Percentiles rank a stretch among this genome's conserved stretches.
Evolutionary conservation across 73 alveolate species (phyloP).

Genomic region (Symbiodinium pilosum): DNA sequence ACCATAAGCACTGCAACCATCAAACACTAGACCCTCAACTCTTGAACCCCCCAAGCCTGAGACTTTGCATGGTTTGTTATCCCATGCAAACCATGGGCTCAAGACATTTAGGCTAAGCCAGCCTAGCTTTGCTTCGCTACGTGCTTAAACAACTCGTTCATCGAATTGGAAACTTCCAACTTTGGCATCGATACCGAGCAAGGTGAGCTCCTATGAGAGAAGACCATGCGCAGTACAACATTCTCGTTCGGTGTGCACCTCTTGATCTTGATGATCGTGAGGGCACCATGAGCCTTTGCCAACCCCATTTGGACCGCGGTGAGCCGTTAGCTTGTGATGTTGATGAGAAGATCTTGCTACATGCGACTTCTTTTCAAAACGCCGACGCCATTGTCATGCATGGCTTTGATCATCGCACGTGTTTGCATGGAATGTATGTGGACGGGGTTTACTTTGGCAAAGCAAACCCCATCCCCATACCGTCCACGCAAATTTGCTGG

Average conservation of each 20-base stretch:
- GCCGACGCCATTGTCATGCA: conserved; percentile 34
- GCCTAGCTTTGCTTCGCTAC: too few species aligned
- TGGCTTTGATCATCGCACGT: conserved; percentile 71
- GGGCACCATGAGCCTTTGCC: neutral
- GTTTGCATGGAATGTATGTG: conserved; percentile 26
- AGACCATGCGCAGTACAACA: neutral
- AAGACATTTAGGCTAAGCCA: too few species aligned
- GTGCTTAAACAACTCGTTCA: too few species aligned
- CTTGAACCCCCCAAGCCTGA: too few species aligned
- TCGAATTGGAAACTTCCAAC: conserved; percentile 42
- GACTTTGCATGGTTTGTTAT: too few species aligned
- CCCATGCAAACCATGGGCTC: too few species aligned
- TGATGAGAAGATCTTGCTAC: conserved; percentile 58
- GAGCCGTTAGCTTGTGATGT: conserved; percentile 37
- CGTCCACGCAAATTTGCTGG: too few species aligned
- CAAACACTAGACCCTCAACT: too few species aligned
- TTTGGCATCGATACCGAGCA: conserved; percentile 46
- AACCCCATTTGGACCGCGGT: neutral
- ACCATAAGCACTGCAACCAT: too few species aligned
- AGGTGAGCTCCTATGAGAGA: conserved; percentile 32
- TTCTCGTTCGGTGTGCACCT: neutral
- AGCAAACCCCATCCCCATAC: too few species aligned
- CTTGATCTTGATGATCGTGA: neutral
- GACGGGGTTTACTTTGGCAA: conserved; percentile 42
- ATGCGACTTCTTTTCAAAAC: conserved; percentile 25